Evolutionary conservation across 305 asterid genomes (phyloP).

Genomic region (Fraxinus sp.): DNA sequence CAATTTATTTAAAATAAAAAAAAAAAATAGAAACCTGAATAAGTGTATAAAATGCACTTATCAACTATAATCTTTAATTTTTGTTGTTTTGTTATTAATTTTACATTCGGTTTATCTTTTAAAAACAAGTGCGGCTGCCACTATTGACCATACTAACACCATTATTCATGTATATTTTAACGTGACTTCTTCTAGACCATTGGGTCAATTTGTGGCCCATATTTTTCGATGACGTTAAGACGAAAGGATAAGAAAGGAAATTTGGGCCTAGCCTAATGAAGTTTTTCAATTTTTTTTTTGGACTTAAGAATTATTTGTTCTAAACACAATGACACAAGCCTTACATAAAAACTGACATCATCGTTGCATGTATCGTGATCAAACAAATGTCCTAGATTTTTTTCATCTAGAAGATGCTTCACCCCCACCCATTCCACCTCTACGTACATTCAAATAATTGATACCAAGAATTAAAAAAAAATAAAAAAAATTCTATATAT

Average conservation of each 20-base stretch:
- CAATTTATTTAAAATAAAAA: no score
- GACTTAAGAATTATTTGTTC: no score
- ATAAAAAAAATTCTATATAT: not conserved
- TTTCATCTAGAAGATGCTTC: conserved; percentile 27
- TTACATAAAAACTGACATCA: conserved; percentile 26
- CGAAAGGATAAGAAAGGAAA: not conserved
- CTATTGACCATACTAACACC: no score
- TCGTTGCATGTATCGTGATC: not conserved
- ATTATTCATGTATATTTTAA: not conserved
- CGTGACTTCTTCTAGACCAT: not conserved
- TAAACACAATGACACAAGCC: conserved; percentile 19
- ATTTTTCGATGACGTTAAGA: not conserved
- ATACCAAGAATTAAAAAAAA: not conserved
- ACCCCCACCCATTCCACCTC: not conserved
- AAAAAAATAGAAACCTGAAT: no score
- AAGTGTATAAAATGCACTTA: no score
- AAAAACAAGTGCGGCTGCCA: no score
- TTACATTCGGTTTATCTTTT: not conserved
- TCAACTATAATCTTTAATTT: not conserved
- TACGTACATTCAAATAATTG: not conserved
- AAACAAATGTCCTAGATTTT: not conserved
- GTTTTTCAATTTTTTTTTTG: not conserved
- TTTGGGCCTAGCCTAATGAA: not conserved
- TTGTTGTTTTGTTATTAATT: not conserved
- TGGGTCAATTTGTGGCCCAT: not conserved